phyloP scores from a whole-genome alignment of 1,139 yeast species.

The Magnusiomyces suaveolens region DNA sequence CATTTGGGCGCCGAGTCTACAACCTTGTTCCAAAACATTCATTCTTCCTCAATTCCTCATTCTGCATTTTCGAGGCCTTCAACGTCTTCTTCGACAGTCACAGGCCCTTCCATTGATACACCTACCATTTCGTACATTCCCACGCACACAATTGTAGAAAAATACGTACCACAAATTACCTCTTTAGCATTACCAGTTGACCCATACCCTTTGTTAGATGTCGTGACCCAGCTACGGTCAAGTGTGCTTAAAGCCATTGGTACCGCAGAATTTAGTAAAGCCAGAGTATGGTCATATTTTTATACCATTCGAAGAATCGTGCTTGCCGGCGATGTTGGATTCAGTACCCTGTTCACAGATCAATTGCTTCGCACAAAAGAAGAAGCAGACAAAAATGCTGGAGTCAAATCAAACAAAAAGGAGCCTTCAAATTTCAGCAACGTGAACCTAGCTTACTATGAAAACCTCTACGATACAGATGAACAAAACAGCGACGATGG shows the following conservation, averaged over 20 bases:
- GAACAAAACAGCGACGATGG: background rate
- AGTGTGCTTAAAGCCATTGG: background rate
- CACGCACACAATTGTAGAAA: background rate
- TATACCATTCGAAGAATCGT: slow-evolving; percentile 1
- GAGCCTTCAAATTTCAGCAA: background rate
- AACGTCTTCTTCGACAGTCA: background rate
- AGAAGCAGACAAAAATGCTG: slow-evolving; percentile 1
- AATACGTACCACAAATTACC: background rate
- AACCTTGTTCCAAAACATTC: background rate
- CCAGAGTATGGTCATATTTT: background rate
- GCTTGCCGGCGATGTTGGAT: slow-evolving; percentile 4
- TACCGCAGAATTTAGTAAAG: slow-evolving; percentile 1
- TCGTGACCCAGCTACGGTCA: background rate
- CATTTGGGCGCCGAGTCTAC: background rate
- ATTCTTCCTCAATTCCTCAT: background rate
- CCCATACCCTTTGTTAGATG: background rate
- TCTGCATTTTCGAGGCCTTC: background rate
- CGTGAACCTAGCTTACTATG: background rate
- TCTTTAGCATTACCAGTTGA: background rate
- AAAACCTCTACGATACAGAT: background rate
- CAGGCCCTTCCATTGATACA: background rate
- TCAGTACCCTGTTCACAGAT: background rate
- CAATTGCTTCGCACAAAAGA: background rate
- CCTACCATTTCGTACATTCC: background rate
- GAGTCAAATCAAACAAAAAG: background rate